Percentiles rank a stretch among this genome's conserved stretches.
These are phyloP conservation scores for Pseudopediastrum boryanum DNA, from an alignment of 139 green algal genomes.

Conservation along the genomic window DNA sequence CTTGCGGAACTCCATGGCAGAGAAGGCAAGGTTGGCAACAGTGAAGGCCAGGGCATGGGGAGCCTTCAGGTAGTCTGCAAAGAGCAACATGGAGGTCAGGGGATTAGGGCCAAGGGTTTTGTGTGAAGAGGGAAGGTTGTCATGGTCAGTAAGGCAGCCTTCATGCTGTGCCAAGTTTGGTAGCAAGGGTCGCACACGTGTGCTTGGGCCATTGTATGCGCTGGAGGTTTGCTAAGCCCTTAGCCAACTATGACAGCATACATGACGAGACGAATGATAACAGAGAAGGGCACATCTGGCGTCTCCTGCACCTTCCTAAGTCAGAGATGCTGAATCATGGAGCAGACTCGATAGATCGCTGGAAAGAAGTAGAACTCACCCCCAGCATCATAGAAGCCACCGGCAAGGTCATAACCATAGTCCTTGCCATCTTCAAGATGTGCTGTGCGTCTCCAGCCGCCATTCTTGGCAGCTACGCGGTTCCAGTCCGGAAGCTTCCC, in stretches of 20 bases:
- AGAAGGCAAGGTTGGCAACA: constrained; percentile 27
- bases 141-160: no score
- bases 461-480: constrained; percentile 3
- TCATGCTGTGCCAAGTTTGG: no score
- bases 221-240: no score
- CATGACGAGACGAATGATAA: no score
- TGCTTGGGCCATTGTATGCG: no score
- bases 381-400: constrained; percentile 67
- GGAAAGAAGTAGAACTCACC: constrained; percentile 31
- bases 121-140: not conserved
- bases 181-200: no score
- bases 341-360: not conserved
- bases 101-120: no score
- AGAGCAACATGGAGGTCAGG: no score
- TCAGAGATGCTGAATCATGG: not conserved
- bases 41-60: constrained; percentile 31
- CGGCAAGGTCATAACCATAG: constrained; percentile 47
- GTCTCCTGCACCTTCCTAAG: no score
- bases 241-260: no score
- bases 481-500: constrained; percentile 48
- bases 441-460: constrained; percentile 17
- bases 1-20: constrained; percentile 34
- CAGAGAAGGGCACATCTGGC: not conserved
- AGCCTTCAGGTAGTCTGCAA: constrained; percentile 42
- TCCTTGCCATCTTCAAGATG: constrained; percentile 38